Percentiles rank a stretch among this genome's conserved stretches.
phyloP scores from a whole-genome alignment of 1,284 basidiomycete genomes.

The Leccinum huronense region DNA sequence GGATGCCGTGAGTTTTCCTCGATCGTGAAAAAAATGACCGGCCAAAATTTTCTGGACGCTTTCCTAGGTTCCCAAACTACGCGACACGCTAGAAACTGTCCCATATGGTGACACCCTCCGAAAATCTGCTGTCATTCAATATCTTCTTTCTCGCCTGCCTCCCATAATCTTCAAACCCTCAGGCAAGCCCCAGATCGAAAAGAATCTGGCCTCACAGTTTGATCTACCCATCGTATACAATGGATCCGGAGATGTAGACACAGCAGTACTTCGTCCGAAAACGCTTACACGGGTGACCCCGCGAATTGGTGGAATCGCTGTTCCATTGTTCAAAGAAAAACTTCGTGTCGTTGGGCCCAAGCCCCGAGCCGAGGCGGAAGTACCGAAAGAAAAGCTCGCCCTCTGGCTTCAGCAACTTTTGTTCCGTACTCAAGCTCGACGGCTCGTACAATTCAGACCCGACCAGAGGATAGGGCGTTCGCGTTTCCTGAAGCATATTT shows the following conservation, averaged over 20 bases:
- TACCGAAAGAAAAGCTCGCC: slow-evolving; percentile 13
- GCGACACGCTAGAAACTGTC: slow-evolving; percentile 24
- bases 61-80: slow-evolving; percentile 36
- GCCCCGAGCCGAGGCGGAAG: slow-evolving; percentile 29
- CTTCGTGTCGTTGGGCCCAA: slow-evolving; percentile 51
- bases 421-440: slow-evolving; percentile 19
- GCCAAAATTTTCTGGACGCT: background rate
- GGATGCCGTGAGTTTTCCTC: slow-evolving; percentile 38
- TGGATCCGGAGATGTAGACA: slow-evolving; percentile 45
- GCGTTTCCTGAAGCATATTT: slow-evolving; percentile 30
- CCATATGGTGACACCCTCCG: slow-evolving; percentile 22
- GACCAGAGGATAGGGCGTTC: slow-evolving; percentile 31
- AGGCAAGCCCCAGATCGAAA: slow-evolving; percentile 1
- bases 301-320: slow-evolving; percentile 49
- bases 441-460: slow-evolving; percentile 20
- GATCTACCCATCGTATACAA: slow-evolving; percentile 21
- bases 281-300: slow-evolving; percentile 58
- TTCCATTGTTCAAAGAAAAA: slow-evolving; percentile 49
- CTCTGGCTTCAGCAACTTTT: slow-evolving; percentile 24
- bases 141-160: slow-evolving; percentile 19
- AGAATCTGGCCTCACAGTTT: background rate
- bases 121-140: slow-evolving; percentile 21
- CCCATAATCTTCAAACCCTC: slow-evolving; percentile 20
- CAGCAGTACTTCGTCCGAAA: slow-evolving; percentile 47
- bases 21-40: background rate